A percentile compares a stretch with the other conserved stretches of the same genome.
These are phyloP conservation scores for Polytrichum commune DNA, from an alignment of 225 moss, liverwort and hornwort genomes.

Conservation along the genomic window DNA sequence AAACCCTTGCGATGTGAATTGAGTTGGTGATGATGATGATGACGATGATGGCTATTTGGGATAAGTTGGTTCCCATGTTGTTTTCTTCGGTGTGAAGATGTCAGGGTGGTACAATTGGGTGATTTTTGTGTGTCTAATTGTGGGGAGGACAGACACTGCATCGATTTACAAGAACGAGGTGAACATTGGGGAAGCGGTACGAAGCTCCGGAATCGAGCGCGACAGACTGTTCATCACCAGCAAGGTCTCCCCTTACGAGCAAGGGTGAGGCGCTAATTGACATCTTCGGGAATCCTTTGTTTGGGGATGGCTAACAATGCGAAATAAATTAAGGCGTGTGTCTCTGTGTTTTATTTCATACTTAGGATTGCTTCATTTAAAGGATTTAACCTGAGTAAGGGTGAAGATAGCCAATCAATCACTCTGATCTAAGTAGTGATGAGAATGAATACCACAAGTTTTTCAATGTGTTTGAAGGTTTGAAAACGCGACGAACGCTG, in stretches of 20 bases:
- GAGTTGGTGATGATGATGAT: too few relatives aligned
- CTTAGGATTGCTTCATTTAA: background rate
- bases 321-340: too few relatives aligned
- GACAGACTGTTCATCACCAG: slow-evolving; percentile 74
- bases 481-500: slow-evolving; percentile 63
- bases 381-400: too few relatives aligned
- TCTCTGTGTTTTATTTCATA: slow-evolving; percentile 8
- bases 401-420: too few relatives aligned
- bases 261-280: slow-evolving; percentile 41
- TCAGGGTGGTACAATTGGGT: background rate
- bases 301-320: too few relatives aligned
- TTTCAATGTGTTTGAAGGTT: slow-evolving; percentile 27
- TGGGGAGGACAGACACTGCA: slow-evolving; percentile 61
- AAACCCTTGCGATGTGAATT: background rate
- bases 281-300: too few relatives aligned
- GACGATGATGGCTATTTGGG: too few relatives aligned
- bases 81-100: too few relatives aligned
- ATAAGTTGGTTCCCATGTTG: too few relatives aligned
- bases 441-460: too few relatives aligned
- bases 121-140: background rate
- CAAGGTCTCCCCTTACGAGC: slow-evolving; percentile 88
- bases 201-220: slow-evolving; percentile 55
- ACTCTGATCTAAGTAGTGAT: too few relatives aligned
- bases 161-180: slow-evolving; percentile 87
- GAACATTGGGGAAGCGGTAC: slow-evolving; percentile 75